Percentiles rank a stretch among this genome's conserved stretches.
Evolutionary conservation across 2,329 filamentous ascomycete species (phyloP).

Genomic region (Endocalyx cinctus): DNA sequence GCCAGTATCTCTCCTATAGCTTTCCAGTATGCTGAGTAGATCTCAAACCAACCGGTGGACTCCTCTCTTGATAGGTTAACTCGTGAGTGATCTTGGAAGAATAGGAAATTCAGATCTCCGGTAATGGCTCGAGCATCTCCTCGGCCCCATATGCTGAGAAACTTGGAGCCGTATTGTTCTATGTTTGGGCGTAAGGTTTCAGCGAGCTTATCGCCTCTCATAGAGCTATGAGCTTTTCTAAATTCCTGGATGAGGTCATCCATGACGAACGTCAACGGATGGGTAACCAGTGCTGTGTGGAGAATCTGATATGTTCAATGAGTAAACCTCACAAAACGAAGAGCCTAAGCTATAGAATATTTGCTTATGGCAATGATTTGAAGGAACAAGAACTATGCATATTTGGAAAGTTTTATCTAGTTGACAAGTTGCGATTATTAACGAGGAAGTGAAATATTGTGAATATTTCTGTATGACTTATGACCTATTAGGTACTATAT

Average conservation of each 20-base stretch:
- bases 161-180: slow-evolving; percentile 57
- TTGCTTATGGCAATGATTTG: no score
- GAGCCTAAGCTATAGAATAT: no score
- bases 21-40: slow-evolving; percentile 82
- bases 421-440: no score
- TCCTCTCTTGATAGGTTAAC: slow-evolving; percentile 61
- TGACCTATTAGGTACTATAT: no score
- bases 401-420: no score
- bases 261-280: no score
- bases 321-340: not conserved
- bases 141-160: slow-evolving; percentile 67
- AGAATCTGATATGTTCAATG: no score
- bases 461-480: no score
- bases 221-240: slow-evolving; percentile 57
- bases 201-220: slow-evolving; percentile 69
- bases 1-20: slow-evolving; percentile 69
- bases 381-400: no score
- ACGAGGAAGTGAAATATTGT: no score
- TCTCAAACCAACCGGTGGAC: slow-evolving; percentile 76
- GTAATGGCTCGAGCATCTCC: slow-evolving; percentile 63
- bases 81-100: slow-evolving; percentile 55
- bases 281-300: no score
- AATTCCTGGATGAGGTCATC: slow-evolving; percentile 71
- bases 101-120: slow-evolving; percentile 67
- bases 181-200: slow-evolving; percentile 69